phyloP scores from a whole-genome alignment of 345 rosid species.

The Kernera saxatilis region DNA sequence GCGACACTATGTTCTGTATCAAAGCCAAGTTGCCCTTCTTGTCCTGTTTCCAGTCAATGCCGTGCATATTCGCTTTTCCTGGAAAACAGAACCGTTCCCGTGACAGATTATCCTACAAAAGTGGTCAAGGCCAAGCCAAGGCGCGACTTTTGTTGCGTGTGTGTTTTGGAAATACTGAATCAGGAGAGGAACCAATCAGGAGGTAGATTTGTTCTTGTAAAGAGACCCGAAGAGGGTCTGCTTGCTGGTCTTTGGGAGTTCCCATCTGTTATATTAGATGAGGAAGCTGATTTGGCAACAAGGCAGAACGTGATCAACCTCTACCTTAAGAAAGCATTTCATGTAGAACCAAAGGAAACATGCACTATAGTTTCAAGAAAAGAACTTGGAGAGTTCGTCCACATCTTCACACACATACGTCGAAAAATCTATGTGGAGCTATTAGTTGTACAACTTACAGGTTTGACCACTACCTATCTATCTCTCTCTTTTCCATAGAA shows the following conservation, averaged over 20 bases:
- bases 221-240: constrained; percentile 78
- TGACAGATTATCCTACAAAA: constrained; percentile 78
- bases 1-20: constrained; percentile 74
- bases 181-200: constrained; percentile 35
- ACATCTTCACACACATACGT: constrained; percentile 76
- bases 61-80: constrained; percentile 52
- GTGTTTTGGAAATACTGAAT: constrained; percentile 73
- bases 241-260: constrained; percentile 99
- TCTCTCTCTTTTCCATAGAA: not conserved
- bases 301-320: constrained; percentile 58
- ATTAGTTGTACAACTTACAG: constrained; percentile 48
- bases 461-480: constrained; percentile 27
- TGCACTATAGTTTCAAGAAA: constrained; percentile 50
- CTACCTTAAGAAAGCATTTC: constrained; percentile 53
- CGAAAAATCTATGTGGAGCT: constrained; percentile 73
- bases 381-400: constrained; percentile 78
- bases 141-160: constrained; percentile 61
- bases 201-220: constrained; percentile 64
- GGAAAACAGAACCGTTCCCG: constrained; percentile 39
- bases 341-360: constrained; percentile 40
- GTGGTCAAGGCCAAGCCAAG: constrained; percentile 62
- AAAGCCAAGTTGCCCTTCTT: constrained; percentile 67
- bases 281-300: constrained; percentile 42
- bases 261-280: constrained; percentile 53
- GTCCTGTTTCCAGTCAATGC: constrained; percentile 77